Evolutionary conservation across 1,139 yeast species (phyloP), one percentile per base, ranked within the genome.

Genomic region (Yamadazyma songkhlaensis): DNA sequence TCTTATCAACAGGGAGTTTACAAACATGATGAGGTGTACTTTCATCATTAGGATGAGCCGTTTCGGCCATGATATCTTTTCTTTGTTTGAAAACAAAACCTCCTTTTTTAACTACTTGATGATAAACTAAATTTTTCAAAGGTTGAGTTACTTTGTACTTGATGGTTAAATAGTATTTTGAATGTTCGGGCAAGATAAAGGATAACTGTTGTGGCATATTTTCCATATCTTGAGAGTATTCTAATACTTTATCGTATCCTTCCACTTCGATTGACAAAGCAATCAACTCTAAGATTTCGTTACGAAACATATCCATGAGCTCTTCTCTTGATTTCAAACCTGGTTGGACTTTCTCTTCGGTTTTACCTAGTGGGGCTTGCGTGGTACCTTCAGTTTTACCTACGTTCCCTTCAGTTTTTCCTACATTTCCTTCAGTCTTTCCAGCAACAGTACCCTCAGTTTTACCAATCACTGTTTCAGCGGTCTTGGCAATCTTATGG

Each of bases 51-150:
- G 50, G 52, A 1, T 41, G 34, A 9, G 55, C 60, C 17, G 46
- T 50, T 7, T 54, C 57, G 13, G 49, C 40, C 36, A 66, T 46
- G 4, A 46, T 45, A 23, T 53, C 51, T 12, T 53, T 52, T 33
- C 67, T 50, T 8, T 55, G 45, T 37, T 58, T 60, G 22, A 65
- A 54, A 3, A 60, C 53, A 32, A 65, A 42, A 3, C 65, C 64
- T 23, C 50, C 55, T 41, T 56, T 64, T 47, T 53, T 61, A 20
- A 64, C 64, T 9, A 51, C 57, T 43, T 66, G 72, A 40, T 59
- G 57, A 48, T 66, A 65, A 9, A 49, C 48, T 35, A 65, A 50
- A 7, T 54, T 46, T 26, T 46, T 46, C 36, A 65, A 46, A 3
- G 60, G 53, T 31, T 53, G 48, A 28, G 51, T 43, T 23, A 62